Base-by-base conservation (phyloP, 352 stramenopile species). In the Peronospora farinosa region DNA sequence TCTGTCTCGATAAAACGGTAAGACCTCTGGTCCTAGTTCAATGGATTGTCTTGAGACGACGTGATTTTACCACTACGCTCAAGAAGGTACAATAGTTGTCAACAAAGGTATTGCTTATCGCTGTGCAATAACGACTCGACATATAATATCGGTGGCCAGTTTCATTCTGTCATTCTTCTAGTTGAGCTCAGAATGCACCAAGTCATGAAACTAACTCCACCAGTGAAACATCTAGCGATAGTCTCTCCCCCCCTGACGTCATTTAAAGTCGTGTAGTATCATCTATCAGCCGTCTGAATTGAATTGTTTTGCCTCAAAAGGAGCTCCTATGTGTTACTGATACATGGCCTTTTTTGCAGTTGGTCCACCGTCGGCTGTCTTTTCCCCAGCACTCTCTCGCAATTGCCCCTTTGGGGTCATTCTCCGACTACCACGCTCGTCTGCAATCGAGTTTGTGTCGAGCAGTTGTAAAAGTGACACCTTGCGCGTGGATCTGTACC, bases 281-380 rank as follows among this genome's bases (percentile, higher is more conserved):
- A 27, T 27, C 28, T 32, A 32, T 32, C 7, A 32, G 10, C 6
- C 10, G 10, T 32, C 28, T 32, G 28, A 12, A 32, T 32, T 32
- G 28, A 12, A 32, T 32, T 12, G 28, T 32, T 32, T 32, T 12
- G 28, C 7, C 28, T 32, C 28, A 21, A 4, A 32, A 3, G 27
- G 27, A 31, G 27, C 27, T 31, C 27, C 27, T 31, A 9, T 31
- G 27, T 2, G 27, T 23, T 11, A 28, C 40, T 39, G 38, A 39
- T 53, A 35, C 54, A 47, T 50, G 55, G 43, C 35, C 55, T 54
- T 63, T 63, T 63, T 63, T 12, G 44, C 45, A 57, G 28, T 65
- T 61, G 51, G 57, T 65, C 57, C 57, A 46, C 57, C 51, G 57
- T 57, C 47, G 45, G 31, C 57, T 57, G 47, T 61, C 51, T 40